Percentiles rank a stretch among this genome's conserved stretches.
These are phyloP conservation scores for Mycena floridula DNA, from an alignment of 768 basidiomycete genomes.

Conservation along the genomic window DNA sequence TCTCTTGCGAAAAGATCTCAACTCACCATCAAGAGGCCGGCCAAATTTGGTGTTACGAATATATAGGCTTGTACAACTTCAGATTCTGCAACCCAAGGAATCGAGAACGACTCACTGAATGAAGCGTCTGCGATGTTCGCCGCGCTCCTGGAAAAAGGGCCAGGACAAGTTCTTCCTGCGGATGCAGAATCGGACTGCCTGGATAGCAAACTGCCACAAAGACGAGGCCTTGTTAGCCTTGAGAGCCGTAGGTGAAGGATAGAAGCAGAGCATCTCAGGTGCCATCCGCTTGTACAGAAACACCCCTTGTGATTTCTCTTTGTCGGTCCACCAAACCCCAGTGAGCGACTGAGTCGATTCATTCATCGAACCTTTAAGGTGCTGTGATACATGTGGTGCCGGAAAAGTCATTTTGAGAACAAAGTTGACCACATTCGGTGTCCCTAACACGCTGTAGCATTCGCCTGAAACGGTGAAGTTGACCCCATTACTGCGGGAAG, in stretches of 20 bases:
- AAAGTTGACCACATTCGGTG: background rate
- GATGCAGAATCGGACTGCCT: conserved; percentile 13
- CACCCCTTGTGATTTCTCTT: background rate
- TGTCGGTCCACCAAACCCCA: conserved; percentile 1
- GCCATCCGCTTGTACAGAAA: conserved; percentile 19
- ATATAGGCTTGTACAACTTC: no score
- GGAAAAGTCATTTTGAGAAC: conserved; percentile 8
- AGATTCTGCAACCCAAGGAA: no score
- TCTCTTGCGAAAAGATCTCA: no score
- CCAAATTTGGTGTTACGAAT: conserved; percentile 16
- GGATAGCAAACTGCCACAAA: conserved; percentile 24
- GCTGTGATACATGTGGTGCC: conserved; percentile 1
- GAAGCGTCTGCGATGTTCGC: conserved; percentile 15
- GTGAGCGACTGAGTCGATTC: conserved; percentile 3
- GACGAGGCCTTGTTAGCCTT: conserved; percentile 16
- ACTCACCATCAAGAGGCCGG: conserved; percentile 4
- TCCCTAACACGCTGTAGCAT: conserved; percentile 2
- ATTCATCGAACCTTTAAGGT: conserved; percentile 6
- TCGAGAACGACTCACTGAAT: no score
- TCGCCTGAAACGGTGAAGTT: conserved; percentile 7
- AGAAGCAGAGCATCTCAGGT: conserved; percentile 15
- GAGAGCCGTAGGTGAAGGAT: conserved; percentile 16
- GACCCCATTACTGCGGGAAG: conserved; percentile 3
- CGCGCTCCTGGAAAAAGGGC: conserved; percentile 23
- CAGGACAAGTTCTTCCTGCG: conserved; percentile 19